Conservation (phyloP, 2,329 filamentous ascomycete genomes). For the Penicillium sp. region DNA sequence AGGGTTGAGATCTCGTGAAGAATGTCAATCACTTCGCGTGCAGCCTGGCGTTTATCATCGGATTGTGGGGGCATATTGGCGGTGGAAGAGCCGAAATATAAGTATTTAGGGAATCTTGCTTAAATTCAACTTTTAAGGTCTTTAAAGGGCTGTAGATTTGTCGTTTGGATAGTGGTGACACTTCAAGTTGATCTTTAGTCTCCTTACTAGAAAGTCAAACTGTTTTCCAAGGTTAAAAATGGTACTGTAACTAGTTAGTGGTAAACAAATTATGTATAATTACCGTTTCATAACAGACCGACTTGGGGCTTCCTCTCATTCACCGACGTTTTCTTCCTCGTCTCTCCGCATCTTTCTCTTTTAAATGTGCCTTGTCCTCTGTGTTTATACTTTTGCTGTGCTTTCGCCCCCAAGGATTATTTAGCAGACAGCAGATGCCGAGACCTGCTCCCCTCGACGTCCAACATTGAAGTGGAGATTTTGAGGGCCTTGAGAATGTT, state of each 20-base stretch:
- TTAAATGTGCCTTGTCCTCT: not conserved
- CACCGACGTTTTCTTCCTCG: not conserved
- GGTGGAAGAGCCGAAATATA: conserved; percentile 22
- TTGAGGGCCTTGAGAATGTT: conserved; percentile 31
- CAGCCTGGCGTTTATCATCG: conserved; percentile 55
- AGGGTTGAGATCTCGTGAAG: conserved; percentile 56
- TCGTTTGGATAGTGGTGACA: not conserved
- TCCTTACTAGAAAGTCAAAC: not conserved
- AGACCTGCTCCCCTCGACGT: not conserved
- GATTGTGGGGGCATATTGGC: conserved; percentile 46
- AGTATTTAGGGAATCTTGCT: not conserved
- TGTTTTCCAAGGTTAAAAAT: not conserved
- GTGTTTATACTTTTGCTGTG: no score
- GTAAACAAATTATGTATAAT: not conserved
- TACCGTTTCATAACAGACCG: not conserved
- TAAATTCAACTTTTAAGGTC: not conserved
- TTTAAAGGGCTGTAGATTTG: not conserved
- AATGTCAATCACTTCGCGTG: conserved; percentile 57
- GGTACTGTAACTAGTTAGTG: not conserved
- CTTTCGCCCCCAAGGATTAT: not conserved
- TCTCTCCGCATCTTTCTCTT: not conserved
- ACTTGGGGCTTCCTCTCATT: not conserved
- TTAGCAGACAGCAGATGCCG: not conserved
- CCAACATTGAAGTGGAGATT: conserved; percentile 29
- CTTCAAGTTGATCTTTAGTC: not conserved